phyloP scores from a whole-genome alignment of 495 filamentous ascomycete species.

The Lasiosphaeris hirsuta region DNA sequence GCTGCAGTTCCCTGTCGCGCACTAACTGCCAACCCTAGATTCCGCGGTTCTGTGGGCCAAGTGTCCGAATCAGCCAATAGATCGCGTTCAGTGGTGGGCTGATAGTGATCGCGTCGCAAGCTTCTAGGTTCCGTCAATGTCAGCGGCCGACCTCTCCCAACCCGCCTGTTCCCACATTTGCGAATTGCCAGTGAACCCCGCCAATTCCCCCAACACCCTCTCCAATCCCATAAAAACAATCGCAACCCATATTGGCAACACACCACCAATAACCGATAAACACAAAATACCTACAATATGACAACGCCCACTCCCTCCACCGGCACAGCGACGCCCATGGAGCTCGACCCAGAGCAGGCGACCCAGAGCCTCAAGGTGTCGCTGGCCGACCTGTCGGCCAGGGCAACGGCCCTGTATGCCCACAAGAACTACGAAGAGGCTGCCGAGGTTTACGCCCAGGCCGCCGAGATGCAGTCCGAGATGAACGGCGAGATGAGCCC shows the following conservation, averaged over 20 bases:
- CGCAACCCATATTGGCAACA: not conserved
- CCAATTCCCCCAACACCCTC: not conserved
- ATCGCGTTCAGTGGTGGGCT: slow-evolving; percentile 23
- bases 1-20: not conserved
- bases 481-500: slow-evolving; percentile 88
- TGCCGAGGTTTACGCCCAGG: slow-evolving; percentile 81
- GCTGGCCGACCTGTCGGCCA: slow-evolving; percentile 56
- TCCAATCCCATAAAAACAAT: not conserved
- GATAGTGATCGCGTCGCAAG: slow-evolving; percentile 28
- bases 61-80: slow-evolving; percentile 22
- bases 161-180: not conserved
- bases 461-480: slow-evolving; percentile 83
- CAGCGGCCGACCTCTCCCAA: not conserved
- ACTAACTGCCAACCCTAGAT: slow-evolving; percentile 1
- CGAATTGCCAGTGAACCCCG: not conserved
- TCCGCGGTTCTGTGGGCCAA: not conserved
- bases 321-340: slow-evolving; percentile 34
- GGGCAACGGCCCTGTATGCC: slow-evolving; percentile 61
- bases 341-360: slow-evolving; percentile 41
- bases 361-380: slow-evolving; percentile 48
- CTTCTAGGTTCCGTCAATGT: too few relatives aligned
- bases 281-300: slow-evolving; percentile 13
- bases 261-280: not conserved
- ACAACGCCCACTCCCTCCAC: slow-evolving; percentile 23
- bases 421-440: slow-evolving; percentile 82